Conservation (phyloP, 225 moss, liverwort and hornwort genomes). For the Pseudisothecium myosuroides region DNA sequence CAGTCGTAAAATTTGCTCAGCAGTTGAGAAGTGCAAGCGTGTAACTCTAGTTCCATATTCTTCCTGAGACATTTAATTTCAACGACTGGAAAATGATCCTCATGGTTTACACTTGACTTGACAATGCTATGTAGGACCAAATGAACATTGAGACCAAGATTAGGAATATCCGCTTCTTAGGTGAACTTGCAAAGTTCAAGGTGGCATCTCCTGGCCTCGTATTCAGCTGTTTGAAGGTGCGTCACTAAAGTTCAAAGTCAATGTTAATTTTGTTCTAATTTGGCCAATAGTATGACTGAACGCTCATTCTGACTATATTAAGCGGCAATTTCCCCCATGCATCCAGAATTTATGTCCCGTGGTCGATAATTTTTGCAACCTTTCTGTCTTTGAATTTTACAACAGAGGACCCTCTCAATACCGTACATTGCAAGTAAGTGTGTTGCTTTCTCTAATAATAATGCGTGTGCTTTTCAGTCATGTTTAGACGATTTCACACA, state of each 20-base stretch:
- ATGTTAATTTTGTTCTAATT: neutral
- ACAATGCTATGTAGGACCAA: slow-evolving; percentile 58
- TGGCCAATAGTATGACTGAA: neutral
- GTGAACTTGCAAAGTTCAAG: slow-evolving; percentile 94
- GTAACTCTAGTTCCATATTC: neutral
- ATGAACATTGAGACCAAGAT: slow-evolving; percentile 99
- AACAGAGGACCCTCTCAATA: neutral
- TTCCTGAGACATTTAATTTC: neutral
- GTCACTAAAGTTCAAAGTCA: neutral
- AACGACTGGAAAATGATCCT: neutral
- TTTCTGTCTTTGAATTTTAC: neutral
- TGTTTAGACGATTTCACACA: slow-evolving; percentile 98
- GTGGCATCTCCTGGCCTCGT: slow-evolving; percentile 77
- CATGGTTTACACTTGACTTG: neutral
- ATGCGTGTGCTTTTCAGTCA: slow-evolving; percentile 43
- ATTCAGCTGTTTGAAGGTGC: slow-evolving; percentile 92
- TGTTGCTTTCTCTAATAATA: slow-evolving; percentile 3
- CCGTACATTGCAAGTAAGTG: neutral
- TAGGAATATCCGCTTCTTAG: slow-evolving; percentile 91
- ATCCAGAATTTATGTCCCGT: neutral
- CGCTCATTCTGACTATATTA: neutral
- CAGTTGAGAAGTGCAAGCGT: neutral
- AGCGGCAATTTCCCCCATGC: neutral
- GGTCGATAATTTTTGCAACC: neutral
- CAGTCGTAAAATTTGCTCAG: neutral